These are phyloP conservation scores for Tulasnella sp. DNA, from an alignment of 768 basidiomycete genomes.

Conservation along the genomic window DNA sequence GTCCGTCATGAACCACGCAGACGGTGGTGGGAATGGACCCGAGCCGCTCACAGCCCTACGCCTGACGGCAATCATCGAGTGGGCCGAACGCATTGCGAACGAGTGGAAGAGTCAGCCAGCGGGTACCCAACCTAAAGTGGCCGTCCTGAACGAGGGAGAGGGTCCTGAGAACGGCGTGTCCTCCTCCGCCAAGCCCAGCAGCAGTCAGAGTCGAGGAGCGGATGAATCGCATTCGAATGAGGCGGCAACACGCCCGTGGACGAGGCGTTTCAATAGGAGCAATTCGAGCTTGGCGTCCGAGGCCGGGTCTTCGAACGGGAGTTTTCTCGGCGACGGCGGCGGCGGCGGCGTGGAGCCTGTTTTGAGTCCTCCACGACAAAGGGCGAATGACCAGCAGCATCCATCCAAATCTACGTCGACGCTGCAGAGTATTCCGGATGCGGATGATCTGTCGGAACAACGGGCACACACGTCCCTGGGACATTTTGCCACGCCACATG, in stretches of 20 bases:
- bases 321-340: background rate
- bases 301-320: background rate
- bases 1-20: background rate
- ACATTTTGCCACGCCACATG: too few relatives aligned
- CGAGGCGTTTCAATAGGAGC: background rate
- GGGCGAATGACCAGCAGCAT: too few relatives aligned
- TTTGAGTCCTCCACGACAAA: too few relatives aligned
- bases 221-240: too few relatives aligned
- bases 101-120: slow-evolving; percentile 1
- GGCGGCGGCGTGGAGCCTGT: too few relatives aligned
- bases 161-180: slow-evolving; percentile 2
- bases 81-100: slow-evolving; percentile 10
- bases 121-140: background rate
- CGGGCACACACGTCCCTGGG: too few relatives aligned
- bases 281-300: slow-evolving; percentile 1
- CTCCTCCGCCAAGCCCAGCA: background rate
- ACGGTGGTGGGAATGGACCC: background rate
- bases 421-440: too few relatives aligned
- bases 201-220: too few relatives aligned
- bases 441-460: too few relatives aligned
- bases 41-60: background rate
- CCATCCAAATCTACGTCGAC: too few relatives aligned
- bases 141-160: slow-evolving; percentile 5
- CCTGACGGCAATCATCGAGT: slow-evolving; percentile 8
- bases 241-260: too few relatives aligned